A percentile compares a stretch with the other conserved stretches of the same genome.
These are phyloP conservation scores for Moelleriella libera DNA, from an alignment of 2,329 filamentous ascomycete genomes.

Conservation along the genomic window DNA sequence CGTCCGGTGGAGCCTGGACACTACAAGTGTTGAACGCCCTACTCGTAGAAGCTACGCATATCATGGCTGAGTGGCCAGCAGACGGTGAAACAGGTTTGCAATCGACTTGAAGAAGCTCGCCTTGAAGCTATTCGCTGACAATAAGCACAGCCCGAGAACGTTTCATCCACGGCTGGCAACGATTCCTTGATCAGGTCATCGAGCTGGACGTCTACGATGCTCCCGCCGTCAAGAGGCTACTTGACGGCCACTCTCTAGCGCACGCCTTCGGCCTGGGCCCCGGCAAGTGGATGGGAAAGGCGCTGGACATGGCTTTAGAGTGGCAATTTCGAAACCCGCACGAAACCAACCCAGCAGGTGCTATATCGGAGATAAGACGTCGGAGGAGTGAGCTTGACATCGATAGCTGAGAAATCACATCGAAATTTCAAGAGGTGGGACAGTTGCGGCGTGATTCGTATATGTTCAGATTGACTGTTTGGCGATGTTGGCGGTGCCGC, in stretches of 20 bases:
- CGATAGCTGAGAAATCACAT: too few relatives aligned
- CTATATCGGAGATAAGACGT: constrained; percentile 43
- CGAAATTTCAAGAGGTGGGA: too few relatives aligned
- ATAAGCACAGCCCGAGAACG: constrained; percentile 23
- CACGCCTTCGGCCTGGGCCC: constrained; percentile 54
- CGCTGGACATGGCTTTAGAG: constrained; percentile 64
- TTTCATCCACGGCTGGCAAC: constrained; percentile 36
- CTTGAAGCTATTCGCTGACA: neutral
- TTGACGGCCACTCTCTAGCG: constrained; percentile 64
- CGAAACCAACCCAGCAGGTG: constrained; percentile 41
- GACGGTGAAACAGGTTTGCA: constrained; percentile 15
- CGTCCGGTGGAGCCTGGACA: constrained; percentile 48
- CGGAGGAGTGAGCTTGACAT: constrained; percentile 38
- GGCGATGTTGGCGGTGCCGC: too few relatives aligned
- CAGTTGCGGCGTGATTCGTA: too few relatives aligned
- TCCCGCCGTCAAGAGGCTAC: constrained; percentile 42
- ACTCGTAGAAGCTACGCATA: constrained; percentile 44
- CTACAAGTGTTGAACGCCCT: constrained; percentile 56
- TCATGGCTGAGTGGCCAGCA: constrained; percentile 17
- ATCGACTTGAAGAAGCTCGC: neutral
- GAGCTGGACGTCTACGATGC: constrained; percentile 43
- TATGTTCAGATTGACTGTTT: too few relatives aligned
- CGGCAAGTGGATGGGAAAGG: constrained; percentile 72
- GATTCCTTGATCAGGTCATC: constrained; percentile 39
- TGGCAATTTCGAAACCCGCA: constrained; percentile 81